Evolutionary conservation across 441 rosid genomes (phyloP), one percentile per base, ranked within the genome.

Genomic region (Jatropha multifida): DNA sequence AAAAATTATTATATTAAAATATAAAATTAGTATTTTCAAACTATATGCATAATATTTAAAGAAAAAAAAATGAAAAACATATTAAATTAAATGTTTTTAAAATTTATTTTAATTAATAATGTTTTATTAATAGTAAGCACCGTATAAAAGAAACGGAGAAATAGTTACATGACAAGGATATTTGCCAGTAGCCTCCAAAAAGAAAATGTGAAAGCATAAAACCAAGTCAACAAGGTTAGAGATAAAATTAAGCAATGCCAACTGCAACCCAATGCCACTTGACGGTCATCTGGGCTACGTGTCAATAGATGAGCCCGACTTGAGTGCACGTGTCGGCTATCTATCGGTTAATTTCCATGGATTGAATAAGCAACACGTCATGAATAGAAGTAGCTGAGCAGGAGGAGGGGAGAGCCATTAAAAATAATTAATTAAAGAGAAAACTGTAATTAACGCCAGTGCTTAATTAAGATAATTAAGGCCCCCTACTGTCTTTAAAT

Each of bases 141-240:
- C 32, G 32, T 32, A 32, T 32, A 32, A 32, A 18, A 14, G 8
- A 18, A 41, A 18, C 2, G 18, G 3, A 5, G 3, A 63, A 46
- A 65, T 65, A 65, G 32, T 32, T 32, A 17, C 3, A 17, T 63
- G 38, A 12, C 32, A 63, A 37, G 13, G 2, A 63, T 63, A 32
- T 3, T 18, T 11, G 54, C 74, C 75, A 23, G 9, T 40, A 71
- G 20, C 69, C n/a, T 68, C 80, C 59, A 54, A 63, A 68, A 74
- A 63, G 23, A 71, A 65, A 65, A 60, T 83, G 85, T 80, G 88
- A 86, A 80, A 72, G 80, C 73, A 26, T 4, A 20, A 63, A 23
- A 9, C 42, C 11, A 65, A 76, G 84, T 84, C 87, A 76, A 76
- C 83, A 77, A 46, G n/a, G 20, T 40, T 10, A 13, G 7, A 20